Percentiles rank a stretch among this genome's conserved stretches.
Conservation (phyloP, 2,329 filamentous ascomycete genomes). For the Aspergillus eucalypticola region DNA sequence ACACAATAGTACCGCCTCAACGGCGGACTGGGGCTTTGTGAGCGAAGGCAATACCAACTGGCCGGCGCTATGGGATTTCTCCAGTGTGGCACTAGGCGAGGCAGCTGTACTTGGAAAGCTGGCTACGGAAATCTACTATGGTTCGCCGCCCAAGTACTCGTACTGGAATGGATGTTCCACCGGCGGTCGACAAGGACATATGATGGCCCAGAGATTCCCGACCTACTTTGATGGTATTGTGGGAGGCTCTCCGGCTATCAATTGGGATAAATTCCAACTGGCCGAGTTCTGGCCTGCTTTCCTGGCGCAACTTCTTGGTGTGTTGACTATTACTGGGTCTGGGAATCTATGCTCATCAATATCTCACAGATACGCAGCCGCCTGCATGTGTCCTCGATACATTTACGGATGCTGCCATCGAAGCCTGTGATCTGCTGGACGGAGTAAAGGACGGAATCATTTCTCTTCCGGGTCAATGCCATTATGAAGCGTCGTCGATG, state of each 20-base stretch:
- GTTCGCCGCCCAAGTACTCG: background rate
- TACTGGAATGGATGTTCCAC: conserved; percentile 22
- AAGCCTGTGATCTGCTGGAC: conserved; percentile 1
- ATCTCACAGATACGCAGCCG: background rate
- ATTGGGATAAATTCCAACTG: conserved; percentile 14
- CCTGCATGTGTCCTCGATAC: background rate
- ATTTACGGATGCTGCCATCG: background rate
- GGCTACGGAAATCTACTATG: conserved; percentile 7
- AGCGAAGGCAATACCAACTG: background rate
- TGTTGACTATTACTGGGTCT: background rate
- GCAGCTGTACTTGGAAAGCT: conserved; percentile 9
- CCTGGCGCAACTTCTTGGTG: background rate
- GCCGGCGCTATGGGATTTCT: conserved; percentile 3
- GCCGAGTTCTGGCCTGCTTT: conserved; percentile 23
- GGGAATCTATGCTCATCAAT: background rate
- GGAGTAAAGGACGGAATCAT: background rate
- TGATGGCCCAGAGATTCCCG: conserved; percentile 22
- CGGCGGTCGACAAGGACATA: conserved; percentile 23
- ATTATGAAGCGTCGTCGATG: conserved; percentile 27
- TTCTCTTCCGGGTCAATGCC: conserved; percentile 9
- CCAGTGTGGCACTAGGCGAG: conserved; percentile 4
- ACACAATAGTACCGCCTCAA: background rate
- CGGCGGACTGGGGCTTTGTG: background rate
- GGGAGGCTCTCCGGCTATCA: conserved; percentile 22
- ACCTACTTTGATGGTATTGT: conserved; percentile 30